Base-by-base conservation (phyloP, 164 flowering plant genomes). In the Nelumbo lutea region DNA sequence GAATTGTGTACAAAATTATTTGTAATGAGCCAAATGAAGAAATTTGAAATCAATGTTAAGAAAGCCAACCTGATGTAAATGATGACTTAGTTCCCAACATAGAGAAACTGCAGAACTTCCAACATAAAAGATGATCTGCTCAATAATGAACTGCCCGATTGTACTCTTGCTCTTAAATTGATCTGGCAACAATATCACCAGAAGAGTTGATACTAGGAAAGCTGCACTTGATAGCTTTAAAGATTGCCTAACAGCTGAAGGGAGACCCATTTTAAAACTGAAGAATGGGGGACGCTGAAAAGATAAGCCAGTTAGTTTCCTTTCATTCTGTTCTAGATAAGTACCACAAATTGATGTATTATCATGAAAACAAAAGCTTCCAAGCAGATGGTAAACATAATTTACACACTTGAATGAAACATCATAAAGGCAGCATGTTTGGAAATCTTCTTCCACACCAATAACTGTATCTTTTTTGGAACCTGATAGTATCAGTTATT, bases 211-310 rank as follows among this genome's bases (percentile, higher is more conserved):
- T 55, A 82, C 63, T 52, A 90, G 38, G 70, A 73, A 87, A 50
- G 86, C 82, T 11, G 66, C 68, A 66, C 65, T 77, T 2, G 99
- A 88, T 69, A 92, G 81, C 80, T 76, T 85, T 14, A 86, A 57
- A 51, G 97, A 89, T 71, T 67, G 81, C 62, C 59, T 53, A 63
- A 79, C 51, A 63, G 96, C 88, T 45, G 79, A 77, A 73, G 86
- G 89, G 27, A 95, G 51, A 14, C 89, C 91, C 87, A 95, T 89
- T 80, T 95, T 95, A 82, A 83, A 92, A 83, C 94, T 86, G 86
- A 90, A 92, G 79, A 81, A 92, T 41, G 82, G 87, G 11, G 96
- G 90, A 7, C 97, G 93, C 99, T 92, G 94, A 83, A 75, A 61
- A 76, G 57, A 58, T 64, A 81, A 72, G 48, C 56, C 67, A 71